phyloP scores from a whole-genome alignment of 495 filamentous ascomycete species.

The Neurospora sp. region DNA sequence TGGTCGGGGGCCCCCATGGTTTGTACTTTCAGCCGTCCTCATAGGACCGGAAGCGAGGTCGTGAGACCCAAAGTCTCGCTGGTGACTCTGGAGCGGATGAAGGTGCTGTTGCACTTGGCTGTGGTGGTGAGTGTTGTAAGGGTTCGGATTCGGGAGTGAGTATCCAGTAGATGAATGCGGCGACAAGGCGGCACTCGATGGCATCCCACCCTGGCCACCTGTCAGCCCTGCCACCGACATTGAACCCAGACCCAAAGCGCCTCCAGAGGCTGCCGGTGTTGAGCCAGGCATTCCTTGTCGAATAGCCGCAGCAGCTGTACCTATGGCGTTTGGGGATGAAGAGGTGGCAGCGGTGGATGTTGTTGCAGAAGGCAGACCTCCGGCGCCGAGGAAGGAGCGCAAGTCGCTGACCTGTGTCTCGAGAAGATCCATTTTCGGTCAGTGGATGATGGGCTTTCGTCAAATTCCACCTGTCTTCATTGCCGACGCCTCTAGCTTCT shows the following conservation, averaged over 20 bases:
- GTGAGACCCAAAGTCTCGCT: background rate
- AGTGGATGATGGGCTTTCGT: background rate
- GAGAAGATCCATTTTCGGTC: constrained; percentile 39
- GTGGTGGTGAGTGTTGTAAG: background rate
- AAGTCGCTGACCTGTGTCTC: constrained; percentile 47
- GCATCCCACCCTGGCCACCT: background rate
- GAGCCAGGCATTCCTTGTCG: constrained; percentile 1
- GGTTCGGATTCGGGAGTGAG: background rate
- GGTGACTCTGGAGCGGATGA: background rate
- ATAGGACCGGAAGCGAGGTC: background rate
- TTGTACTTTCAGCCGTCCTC: background rate
- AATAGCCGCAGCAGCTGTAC: constrained; percentile 1
- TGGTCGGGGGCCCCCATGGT: background rate
- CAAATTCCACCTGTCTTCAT: background rate
- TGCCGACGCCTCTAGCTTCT: background rate
- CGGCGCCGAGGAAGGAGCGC: constrained; percentile 32
- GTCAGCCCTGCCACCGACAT: background rate
- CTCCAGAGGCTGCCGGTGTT: background rate
- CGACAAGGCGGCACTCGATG: background rate
- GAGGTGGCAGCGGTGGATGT: background rate
- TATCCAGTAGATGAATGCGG: background rate
- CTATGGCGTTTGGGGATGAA: background rate
- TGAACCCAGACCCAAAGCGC: background rate
- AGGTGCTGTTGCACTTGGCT: background rate
- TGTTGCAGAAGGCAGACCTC: constrained; percentile 12